These are phyloP conservation scores for Lactarius evosmus DNA, from an alignment of 768 basidiomycete genomes.

Conservation along the genomic window DNA sequence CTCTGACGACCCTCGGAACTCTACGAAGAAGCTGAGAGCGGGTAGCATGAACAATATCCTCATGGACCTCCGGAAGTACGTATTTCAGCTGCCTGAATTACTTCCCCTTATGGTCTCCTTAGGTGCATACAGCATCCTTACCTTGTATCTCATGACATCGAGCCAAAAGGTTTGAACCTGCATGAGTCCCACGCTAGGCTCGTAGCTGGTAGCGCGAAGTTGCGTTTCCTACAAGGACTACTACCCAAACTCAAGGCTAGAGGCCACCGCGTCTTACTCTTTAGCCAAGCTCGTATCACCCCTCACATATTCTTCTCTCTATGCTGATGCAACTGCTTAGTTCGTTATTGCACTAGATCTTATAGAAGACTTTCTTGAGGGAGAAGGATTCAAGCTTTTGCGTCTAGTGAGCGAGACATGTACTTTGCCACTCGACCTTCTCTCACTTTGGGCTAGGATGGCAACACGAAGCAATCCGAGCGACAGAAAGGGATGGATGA, in stretches of 20 bases:
- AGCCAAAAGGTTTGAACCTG: conserved; percentile 56
- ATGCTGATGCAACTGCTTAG: conserved; percentile 39
- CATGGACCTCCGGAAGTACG: conserved; percentile 86
- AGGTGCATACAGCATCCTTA: conserved; percentile 94
- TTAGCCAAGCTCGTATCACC: conserved; percentile 69
- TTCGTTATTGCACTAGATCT: conserved; percentile 85
- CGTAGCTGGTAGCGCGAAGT: conserved; percentile 81
- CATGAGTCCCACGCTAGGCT: conserved; percentile 73
- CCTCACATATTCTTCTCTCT: background rate
- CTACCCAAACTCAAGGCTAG: conserved; percentile 80
- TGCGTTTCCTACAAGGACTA: conserved; percentile 70
- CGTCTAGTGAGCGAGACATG: conserved; percentile 54
- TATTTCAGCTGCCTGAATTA: conserved; percentile 12
- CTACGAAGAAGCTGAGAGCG: conserved; percentile 41
- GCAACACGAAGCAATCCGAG: conserved; percentile 77
- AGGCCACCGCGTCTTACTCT: conserved; percentile 86
- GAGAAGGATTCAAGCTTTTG: conserved; percentile 76
- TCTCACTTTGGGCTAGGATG: conserved; percentile 57
- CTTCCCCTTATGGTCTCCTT: conserved; percentile 1
- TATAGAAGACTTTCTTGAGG: conserved; percentile 82
- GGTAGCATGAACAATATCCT: conserved; percentile 71
- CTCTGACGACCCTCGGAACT: conserved; percentile 33
- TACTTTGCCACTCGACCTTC: conserved; percentile 12
- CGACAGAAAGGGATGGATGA: conserved; percentile 94
- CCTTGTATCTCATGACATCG: conserved; percentile 74